Conservation (phyloP, 306 rosid genomes). For the Pachyrhizus erosus region DNA sequence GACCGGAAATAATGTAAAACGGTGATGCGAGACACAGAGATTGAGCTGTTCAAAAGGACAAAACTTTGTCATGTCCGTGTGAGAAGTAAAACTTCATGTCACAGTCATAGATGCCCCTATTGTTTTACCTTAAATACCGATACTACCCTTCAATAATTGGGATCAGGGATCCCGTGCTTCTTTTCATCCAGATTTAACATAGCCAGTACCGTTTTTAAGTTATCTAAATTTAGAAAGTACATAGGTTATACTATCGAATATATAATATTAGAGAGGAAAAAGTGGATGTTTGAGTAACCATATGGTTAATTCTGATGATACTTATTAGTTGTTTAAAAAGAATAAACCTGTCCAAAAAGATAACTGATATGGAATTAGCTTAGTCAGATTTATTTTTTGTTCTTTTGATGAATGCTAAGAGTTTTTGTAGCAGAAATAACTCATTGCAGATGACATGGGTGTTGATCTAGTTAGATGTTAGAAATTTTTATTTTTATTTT, state of each 20-base stretch:
- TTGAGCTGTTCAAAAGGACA: constrained; percentile 32
- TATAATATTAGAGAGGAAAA: neutral
- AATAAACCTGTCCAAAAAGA: too few species aligned
- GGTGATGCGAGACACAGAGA: constrained; percentile 13
- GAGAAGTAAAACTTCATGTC: neutral
- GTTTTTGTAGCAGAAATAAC: too few species aligned
- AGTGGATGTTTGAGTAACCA: neutral
- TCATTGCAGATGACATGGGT: too few species aligned
- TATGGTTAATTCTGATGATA: neutral
- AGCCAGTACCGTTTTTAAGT: neutral
- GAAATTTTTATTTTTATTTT: neutral
- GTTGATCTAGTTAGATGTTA: neutral
- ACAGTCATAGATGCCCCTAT: constrained; percentile 7
- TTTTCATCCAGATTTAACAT: neutral
- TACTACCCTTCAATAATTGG: constrained; percentile 23
- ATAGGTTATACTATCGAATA: neutral
- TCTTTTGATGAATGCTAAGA: neutral
- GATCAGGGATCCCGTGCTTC: neutral
- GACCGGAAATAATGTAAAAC: constrained; percentile 34
- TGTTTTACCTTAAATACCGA: neutral
- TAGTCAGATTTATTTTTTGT: neutral
- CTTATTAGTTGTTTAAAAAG: too few species aligned
- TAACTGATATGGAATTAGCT: too few species aligned
- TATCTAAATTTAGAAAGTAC: neutral
- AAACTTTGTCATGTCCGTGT: constrained; percentile 10